phyloP scores from a whole-genome alignment of 1,284 basidiomycete species.

The Thecaphora thlaspeos region DNA sequence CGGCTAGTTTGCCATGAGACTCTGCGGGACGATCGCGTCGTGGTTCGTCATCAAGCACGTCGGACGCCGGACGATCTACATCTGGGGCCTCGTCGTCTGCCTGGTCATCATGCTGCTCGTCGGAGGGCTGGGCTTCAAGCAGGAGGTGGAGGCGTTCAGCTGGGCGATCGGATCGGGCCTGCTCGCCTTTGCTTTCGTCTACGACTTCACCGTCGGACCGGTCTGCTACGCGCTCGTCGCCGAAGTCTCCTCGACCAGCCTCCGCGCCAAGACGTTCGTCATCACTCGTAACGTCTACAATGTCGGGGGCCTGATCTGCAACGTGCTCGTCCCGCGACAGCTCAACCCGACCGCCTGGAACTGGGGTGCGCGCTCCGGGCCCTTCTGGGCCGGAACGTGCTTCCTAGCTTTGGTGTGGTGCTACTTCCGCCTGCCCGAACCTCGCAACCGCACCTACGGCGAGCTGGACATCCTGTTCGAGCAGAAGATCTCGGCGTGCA shows the following conservation, averaged over 20 bases:
- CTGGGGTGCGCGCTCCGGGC: constrained; percentile 58
- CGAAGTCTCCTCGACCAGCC: constrained; percentile 61
- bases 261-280: constrained; percentile 63
- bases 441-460: constrained; percentile 59
- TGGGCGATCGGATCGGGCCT: constrained; percentile 60
- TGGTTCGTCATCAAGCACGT: constrained; percentile 60
- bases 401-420: constrained; percentile 58
- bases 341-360: constrained; percentile 59
- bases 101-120: constrained; percentile 59
- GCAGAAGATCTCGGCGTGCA: constrained; percentile 53
- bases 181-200: constrained; percentile 60
- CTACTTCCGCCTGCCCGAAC: constrained; percentile 58
- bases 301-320: constrained; percentile 54
- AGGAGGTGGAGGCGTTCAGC: constrained; percentile 16
- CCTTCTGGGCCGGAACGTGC: constrained; percentile 59
- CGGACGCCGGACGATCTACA: constrained; percentile 61
- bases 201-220: constrained; percentile 59
- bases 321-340: constrained; percentile 61
- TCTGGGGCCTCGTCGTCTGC: constrained; percentile 59
- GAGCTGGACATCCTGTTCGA: constrained; percentile 60
- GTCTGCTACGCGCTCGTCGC: constrained; percentile 61
- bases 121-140: constrained; percentile 58
- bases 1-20: constrained; percentile 57
- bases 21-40: constrained; percentile 58
- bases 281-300: constrained; percentile 62